Evolutionary conservation across 2,329 filamentous ascomycete species (phyloP), one percentile per base, ranked within the genome.

Genomic region (Aspergillus neoniger): DNA sequence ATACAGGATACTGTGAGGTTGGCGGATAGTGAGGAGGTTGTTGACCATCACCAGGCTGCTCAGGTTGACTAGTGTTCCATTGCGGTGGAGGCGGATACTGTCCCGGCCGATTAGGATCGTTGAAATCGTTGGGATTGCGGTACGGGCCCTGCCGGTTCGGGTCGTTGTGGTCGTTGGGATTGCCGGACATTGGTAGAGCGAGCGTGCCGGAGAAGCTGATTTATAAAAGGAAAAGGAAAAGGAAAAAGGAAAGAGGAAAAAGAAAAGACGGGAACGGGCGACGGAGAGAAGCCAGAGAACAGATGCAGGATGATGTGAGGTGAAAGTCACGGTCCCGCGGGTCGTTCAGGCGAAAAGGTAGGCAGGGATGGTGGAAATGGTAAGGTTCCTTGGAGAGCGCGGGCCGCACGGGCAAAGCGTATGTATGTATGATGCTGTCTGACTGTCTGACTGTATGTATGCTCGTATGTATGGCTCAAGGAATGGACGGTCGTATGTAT

Each of bases 61-160:
- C 74, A 63, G 72, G 68, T 68, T 75, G 76, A 68, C 69, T 70
- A 66, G 70, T 65, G 71, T 72, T 73, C 77, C 77, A 78, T 64
- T 75, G 75, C 58, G 74, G 74, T 60, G 75, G 74, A 70, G 77
- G 76, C 25, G 47, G 47, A 76, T 80, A 79, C 70, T 79, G 79
- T 70, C 76, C 77, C 72, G 75, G 77, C 62, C 77, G 77, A 71
- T 73, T 74, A 63, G 77, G 74, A 70, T 81, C 79, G 71, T 68
- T 64, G 60, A 61, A 70, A 64, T 74, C 71, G 70, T 74, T 70
- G 62, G 77, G 74, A 67, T 80, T 78, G 72, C 67, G 41, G 75
- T 80, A 79, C 70, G 79, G 79, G 70, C 76, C 77, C 72, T 74
- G 77, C 62, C 77, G 77, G 70, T 73, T 74, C 61, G 77, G 74